Conservation (phyloP, 1,284 basidiomycete genomes). For the Moniliella sp. region DNA sequence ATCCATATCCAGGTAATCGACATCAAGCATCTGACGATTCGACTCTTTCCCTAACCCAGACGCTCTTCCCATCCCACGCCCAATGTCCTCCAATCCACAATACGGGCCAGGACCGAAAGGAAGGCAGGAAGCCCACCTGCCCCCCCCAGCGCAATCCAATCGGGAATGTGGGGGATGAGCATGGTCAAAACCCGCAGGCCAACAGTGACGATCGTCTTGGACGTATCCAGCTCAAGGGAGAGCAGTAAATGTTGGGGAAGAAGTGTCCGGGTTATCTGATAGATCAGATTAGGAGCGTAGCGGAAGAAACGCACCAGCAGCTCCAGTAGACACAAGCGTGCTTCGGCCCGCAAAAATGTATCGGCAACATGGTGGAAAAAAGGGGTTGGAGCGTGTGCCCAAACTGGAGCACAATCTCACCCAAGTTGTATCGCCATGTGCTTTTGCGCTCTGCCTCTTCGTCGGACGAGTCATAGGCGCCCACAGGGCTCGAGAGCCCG, state of each 20-base stretch:
- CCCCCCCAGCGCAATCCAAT: slow-evolving; percentile 21
- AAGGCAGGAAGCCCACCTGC: slow-evolving; percentile 17
- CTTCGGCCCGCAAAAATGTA: slow-evolving; percentile 9
- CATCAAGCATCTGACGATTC: slow-evolving; percentile 9
- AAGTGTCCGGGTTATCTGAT: slow-evolving; percentile 21
- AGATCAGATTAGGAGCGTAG: slow-evolving; percentile 19
- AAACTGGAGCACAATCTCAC: background rate
- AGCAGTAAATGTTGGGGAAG: slow-evolving; percentile 15
- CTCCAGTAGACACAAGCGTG: slow-evolving; percentile 17
- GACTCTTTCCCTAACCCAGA: slow-evolving; percentile 7
- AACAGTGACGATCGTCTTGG: slow-evolving; percentile 15
- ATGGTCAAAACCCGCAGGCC: slow-evolving; percentile 22
- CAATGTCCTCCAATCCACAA: slow-evolving; percentile 20
- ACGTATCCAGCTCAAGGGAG: slow-evolving; percentile 18
- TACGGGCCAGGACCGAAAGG: slow-evolving; percentile 21
- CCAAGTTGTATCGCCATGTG: background rate
- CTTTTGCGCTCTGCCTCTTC: no score
- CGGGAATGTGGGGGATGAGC: slow-evolving; percentile 27
- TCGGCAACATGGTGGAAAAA: slow-evolving; percentile 27
- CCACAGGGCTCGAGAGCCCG: no score
- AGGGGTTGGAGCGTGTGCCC: background rate
- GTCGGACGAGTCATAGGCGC: no score
- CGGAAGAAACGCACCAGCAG: slow-evolving; percentile 23
- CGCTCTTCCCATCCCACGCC: slow-evolving; percentile 15
- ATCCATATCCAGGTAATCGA: slow-evolving; percentile 13